Evolutionary conservation across 1,284 basidiomycete species (phyloP).

Genomic region (Trametes pubescens): DNA sequence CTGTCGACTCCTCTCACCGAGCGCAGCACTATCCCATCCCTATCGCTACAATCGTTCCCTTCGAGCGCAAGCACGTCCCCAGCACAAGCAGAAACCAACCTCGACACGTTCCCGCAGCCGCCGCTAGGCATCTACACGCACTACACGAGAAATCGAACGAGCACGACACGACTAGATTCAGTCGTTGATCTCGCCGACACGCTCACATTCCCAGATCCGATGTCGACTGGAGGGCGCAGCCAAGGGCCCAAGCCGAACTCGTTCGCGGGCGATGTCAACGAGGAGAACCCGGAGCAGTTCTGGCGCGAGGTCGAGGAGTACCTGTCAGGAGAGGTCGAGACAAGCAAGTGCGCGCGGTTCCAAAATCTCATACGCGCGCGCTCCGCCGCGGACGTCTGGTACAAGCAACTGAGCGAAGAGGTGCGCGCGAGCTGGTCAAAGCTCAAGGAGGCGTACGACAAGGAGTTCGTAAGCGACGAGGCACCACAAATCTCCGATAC

Average conservation of each 20-base stretch:
- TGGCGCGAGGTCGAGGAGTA: not conserved
- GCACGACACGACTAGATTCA: not conserved
- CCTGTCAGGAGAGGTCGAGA: not conserved
- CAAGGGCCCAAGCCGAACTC: not conserved
- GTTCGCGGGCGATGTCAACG: not conserved
- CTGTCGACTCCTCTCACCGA: not conserved
- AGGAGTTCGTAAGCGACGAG: not conserved
- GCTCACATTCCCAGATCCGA: not conserved
- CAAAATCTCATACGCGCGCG: not conserved
- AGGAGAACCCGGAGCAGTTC: not conserved
- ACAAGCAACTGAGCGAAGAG: not conserved
- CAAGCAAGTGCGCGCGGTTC: not conserved
- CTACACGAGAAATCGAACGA: not conserved
- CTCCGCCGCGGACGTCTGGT: not conserved
- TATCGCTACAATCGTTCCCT: not conserved
- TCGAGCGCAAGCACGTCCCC: not conserved
- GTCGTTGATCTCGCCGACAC: not conserved
- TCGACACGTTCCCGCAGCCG: not conserved
- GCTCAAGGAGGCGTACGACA: not conserved
- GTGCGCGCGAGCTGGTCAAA: not conserved
- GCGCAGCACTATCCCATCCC: not conserved
- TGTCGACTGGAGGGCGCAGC: too few relatives aligned
- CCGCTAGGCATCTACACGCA: not conserved
- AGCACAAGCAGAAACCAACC: not conserved
- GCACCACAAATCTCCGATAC: not conserved